Evolutionary conservation across 352 stramenopile species (phyloP).

Genomic region (Phytophthora hybrid): DNA sequence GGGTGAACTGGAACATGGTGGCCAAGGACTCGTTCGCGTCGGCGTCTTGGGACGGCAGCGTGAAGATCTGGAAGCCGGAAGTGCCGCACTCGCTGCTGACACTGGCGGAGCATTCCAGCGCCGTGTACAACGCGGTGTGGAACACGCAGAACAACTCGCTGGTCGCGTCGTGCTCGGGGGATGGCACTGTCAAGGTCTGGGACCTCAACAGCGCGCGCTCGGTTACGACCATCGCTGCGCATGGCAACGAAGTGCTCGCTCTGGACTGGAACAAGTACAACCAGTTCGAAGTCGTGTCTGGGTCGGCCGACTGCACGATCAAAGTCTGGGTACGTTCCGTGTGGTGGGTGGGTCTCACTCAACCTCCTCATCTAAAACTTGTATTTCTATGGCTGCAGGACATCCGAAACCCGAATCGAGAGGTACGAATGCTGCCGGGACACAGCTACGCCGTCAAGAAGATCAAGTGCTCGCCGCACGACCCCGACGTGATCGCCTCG

Average conservation of each 20-base stretch:
- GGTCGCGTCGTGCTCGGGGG: constrained; percentile 82
- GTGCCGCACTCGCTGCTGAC: constrained; percentile 76
- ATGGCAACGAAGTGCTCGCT: constrained; percentile 85
- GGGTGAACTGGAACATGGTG: constrained; percentile 93
- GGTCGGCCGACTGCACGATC: constrained; percentile 84
- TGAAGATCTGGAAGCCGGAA: constrained; percentile 90
- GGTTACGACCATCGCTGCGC: constrained; percentile 68
- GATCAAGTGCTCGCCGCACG: constrained; percentile 89
- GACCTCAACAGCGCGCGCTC: constrained; percentile 69
- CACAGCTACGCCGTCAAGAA: constrained; percentile 88
- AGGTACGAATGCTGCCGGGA: constrained; percentile 75
- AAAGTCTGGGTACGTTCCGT: constrained; percentile 79
- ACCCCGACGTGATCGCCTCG: constrained; percentile 80
- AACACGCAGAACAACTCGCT: constrained; percentile 78
- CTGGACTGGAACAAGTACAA: constrained; percentile 96
- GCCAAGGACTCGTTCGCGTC: constrained; percentile 90
- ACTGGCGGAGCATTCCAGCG: constrained; percentile 77
- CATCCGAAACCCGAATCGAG: constrained; percentile 71
- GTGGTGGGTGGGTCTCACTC: neutral
- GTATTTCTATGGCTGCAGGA: constrained; percentile 50
- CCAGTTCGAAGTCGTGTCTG: constrained; percentile 86
- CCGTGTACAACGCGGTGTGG: constrained; percentile 89
- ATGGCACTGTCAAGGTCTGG: constrained; percentile 84
- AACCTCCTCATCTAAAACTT: neutral
- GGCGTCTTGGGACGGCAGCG: constrained; percentile 85